Conservation (phyloP, 345 rosid species). For the Atalantia buxifolia region DNA sequence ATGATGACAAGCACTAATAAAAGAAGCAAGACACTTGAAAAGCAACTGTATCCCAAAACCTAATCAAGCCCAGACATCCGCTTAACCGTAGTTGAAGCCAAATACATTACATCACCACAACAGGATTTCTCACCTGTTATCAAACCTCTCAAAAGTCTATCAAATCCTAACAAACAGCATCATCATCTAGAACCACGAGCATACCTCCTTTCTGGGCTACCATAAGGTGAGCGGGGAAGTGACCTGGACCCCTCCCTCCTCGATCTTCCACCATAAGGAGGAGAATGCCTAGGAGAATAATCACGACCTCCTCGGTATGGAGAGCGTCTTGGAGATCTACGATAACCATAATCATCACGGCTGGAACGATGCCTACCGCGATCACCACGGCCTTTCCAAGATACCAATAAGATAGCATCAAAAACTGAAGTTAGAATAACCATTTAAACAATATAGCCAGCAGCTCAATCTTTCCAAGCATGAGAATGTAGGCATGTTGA, state of each 20-base stretch:
- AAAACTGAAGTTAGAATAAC: not conserved
- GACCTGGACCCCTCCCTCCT: slow-evolving; percentile 72
- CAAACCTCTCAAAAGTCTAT: not conserved
- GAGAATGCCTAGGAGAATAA: slow-evolving; percentile 68
- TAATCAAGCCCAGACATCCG: not conserved
- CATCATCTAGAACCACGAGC: slow-evolving; percentile 34
- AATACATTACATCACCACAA: not conserved
- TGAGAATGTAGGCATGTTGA: not conserved
- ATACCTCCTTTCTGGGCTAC: slow-evolving; percentile 38
- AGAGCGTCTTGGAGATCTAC: slow-evolving; percentile 79
- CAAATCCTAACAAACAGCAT: not conserved
- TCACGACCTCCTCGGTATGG: slow-evolving; percentile 63
- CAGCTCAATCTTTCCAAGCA: not conserved
- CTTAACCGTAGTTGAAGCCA: not conserved
- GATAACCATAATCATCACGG: slow-evolving; percentile 59
- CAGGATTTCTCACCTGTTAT: not conserved
- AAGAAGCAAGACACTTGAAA: not conserved
- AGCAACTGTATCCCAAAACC: not conserved
- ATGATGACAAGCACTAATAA: not conserved
- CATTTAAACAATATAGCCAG: not conserved
- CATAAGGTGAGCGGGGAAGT: slow-evolving; percentile 52
- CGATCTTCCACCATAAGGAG: slow-evolving; percentile 71
- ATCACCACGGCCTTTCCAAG: slow-evolving; percentile 48
- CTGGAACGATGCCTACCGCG: slow-evolving; percentile 55
- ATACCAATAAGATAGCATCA: not conserved